Base-by-base conservation (phyloP, 1,284 basidiomycete species). In the Meira miltonrushii region DNA sequence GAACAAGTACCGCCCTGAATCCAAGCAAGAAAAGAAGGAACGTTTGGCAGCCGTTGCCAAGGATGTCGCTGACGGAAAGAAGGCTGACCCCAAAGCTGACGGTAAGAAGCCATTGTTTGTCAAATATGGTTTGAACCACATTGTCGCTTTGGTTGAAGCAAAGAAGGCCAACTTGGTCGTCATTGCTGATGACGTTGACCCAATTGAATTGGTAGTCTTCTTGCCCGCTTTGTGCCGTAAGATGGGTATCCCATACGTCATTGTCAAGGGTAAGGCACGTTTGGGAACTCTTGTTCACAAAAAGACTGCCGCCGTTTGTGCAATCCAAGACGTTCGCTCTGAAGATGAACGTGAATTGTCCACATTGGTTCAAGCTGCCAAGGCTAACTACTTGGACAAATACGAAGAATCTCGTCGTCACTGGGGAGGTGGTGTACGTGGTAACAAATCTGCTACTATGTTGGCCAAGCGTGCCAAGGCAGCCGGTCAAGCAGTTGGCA, bases 231-330 rank as follows among this genome's bases (percentile, higher is more conserved):
- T 97, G 67, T 98, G 94, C 85, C 87, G 92, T 81, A 96, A 96
- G 87, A 95, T 96, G 92, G 93, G 92, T 79, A 87, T 96, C 52
- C 92, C 92, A 39, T 97, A 97, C 82, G 91, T 94, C 69, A 96
- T 98, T 74, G 92, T 96, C 77, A 95, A 96, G 85, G 88, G 77
- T 75, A 97, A 96, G 84, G 89, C 93, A 60, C 90, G 94, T 79
- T 88, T 97, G 73, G 94, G 94, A 72, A 91, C 91, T 13, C 89
- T 94, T 61, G 92, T 93, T 55, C 90, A 93, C 86, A 95, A 96
- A 87, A 97, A 97, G 87, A 96, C 92, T 60, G 86, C 92, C 57
- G 89, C 93, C 64, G 88, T 95, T 64, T 82, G 92, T 61, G 88
- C 89, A 54, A 82, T 98, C 69, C 89, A 94, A 82, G 92, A 97